Percentiles rank a stretch among this genome's conserved stretches.
These are phyloP conservation scores for Pseudocercospora cruenta DNA, from an alignment of 2,329 filamentous ascomycete genomes.

Conservation along the genomic window DNA sequence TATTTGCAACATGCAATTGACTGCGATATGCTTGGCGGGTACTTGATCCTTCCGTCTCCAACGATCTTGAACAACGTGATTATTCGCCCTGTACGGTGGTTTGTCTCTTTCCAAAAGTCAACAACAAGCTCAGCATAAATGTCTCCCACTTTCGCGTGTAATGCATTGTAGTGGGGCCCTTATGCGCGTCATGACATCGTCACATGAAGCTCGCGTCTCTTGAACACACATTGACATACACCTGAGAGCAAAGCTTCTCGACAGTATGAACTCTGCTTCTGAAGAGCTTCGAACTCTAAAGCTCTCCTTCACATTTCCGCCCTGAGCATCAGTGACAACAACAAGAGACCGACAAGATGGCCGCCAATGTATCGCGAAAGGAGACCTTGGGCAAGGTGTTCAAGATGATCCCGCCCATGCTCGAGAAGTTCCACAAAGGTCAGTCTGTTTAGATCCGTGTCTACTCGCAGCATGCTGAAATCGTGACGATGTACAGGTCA, in stretches of 20 bases:
- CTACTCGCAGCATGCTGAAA: neutral
- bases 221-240: neutral
- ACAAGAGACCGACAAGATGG: constrained; percentile 41
- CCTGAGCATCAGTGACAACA: neutral
- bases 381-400: constrained; percentile 78
- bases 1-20: constrained; percentile 17
- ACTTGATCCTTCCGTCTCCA: neutral
- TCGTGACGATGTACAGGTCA: constrained; percentile 64
- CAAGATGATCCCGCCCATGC: constrained; percentile 91
- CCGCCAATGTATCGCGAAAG: constrained; percentile 64
- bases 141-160: neutral
- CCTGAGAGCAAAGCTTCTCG: neutral
- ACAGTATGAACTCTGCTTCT: neutral
- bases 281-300: neutral
- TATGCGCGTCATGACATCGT: constrained; percentile 10
- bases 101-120: neutral
- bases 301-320: neutral
- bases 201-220: neutral
- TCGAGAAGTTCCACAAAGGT: constrained; percentile 97
- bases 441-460: constrained; percentile 16
- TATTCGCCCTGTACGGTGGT: neutral
- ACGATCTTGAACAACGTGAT: neutral
- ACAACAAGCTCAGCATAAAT: neutral
- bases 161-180: neutral
- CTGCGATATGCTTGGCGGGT: neutral